phyloP scores from a whole-genome alignment of 768 basidiomycete species.

The Floccularia luteovirens region DNA sequence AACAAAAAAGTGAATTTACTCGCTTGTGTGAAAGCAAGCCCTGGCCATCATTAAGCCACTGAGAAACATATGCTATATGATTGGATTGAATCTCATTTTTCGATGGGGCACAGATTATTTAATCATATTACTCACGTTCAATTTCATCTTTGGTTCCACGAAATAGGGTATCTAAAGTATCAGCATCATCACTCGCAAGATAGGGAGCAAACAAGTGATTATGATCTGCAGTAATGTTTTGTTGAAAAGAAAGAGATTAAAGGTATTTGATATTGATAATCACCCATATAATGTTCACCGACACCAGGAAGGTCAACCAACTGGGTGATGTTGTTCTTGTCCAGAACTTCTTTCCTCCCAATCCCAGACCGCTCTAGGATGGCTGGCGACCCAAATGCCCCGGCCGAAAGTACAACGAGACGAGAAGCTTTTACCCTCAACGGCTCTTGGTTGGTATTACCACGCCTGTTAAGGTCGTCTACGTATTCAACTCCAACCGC shows the following conservation, averaged over 20 bases:
- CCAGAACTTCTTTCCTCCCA: background rate
- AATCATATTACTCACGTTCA: conserved; percentile 13
- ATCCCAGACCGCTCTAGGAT: conserved; percentile 40
- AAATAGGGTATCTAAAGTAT: conserved; percentile 24
- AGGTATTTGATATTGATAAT: no score
- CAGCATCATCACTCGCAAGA: conserved; percentile 18
- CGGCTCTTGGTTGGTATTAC: conserved; percentile 12
- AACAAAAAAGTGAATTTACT: background rate
- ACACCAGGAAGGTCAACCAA: conserved; percentile 1
- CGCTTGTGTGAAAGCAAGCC: conserved; percentile 2
- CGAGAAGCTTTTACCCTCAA: conserved; percentile 26
- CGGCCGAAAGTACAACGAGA: conserved; percentile 43
- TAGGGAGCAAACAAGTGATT: conserved; percentile 18
- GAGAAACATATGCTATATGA: background rate
- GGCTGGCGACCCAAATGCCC: conserved; percentile 47
- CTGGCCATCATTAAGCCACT: background rate
- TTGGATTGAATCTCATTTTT: background rate
- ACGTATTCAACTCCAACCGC: conserved; percentile 49
- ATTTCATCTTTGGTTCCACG: conserved; percentile 18
- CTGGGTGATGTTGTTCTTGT: background rate
- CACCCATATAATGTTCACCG: background rate
- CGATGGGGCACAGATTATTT: background rate
- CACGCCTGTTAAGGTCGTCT: conserved; percentile 21
- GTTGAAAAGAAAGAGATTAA: no score
- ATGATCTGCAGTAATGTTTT: conserved; percentile 23